Percentiles rank a stretch among this genome's conserved stretches.
Conservation (phyloP, 1,139 yeast genomes). For the Nematodospora anomalae region DNA sequence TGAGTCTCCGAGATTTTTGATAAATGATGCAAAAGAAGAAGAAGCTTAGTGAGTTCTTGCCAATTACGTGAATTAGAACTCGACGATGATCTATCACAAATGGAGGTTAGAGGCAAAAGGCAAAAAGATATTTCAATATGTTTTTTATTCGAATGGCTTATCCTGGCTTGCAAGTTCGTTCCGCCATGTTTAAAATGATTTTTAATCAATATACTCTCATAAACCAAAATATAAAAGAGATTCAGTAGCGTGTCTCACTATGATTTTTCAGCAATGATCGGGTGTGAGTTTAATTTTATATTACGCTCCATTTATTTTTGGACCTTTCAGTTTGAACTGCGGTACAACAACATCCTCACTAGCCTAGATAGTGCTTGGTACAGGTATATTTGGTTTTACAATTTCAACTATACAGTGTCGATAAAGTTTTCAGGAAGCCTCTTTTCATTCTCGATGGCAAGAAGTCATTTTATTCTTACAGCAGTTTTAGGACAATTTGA, state of each 20-base stretch:
- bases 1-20: conserved; percentile 25
- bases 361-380: conserved; percentile 56
- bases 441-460: conserved; percentile 15
- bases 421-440: conserved; percentile 17
- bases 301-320: conserved; percentile 46
- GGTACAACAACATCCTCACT: conserved; percentile 22
- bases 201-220: conserved; percentile 18
- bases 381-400: conserved; percentile 32
- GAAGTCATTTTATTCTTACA: conserved; percentile 23
- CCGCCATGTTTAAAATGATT: conserved; percentile 12
- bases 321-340: conserved; percentile 18
- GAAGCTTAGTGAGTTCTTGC: conserved; percentile 25
- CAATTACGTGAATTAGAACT: conserved; percentile 15
- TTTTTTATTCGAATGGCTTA: conserved; percentile 12
- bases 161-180: conserved; percentile 16
- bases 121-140: conserved; percentile 20
- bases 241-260: conserved; percentile 60
- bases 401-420: conserved; percentile 39
- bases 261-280: conserved; percentile 67
- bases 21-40: conserved; percentile 19
- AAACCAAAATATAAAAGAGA: conserved; percentile 38
- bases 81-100: conserved; percentile 18
- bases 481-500: conserved; percentile 58
- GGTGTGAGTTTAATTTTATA: conserved; percentile 75
- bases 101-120: conserved; percentile 23